These are phyloP conservation scores for Phytophthora idaei DNA, from an alignment of 352 stramenopile species.

Conservation along the genomic window DNA sequence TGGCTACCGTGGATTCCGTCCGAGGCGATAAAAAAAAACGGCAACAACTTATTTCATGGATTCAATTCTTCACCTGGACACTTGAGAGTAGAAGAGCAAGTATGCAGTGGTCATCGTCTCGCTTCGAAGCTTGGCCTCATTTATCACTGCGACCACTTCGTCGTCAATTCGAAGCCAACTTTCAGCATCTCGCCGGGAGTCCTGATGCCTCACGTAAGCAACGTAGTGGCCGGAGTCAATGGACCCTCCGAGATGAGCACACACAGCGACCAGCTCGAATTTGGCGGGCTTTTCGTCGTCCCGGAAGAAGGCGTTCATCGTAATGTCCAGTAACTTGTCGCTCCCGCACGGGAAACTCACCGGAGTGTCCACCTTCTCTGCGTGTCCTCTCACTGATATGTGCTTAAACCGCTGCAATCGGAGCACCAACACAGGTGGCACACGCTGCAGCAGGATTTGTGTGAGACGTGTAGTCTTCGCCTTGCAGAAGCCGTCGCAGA, in stretches of 20 bases:
- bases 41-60: background rate
- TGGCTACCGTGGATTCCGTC: too few species aligned
- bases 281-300: slow-evolving; percentile 43
- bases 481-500: slow-evolving; percentile 69
- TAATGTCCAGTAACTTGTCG: slow-evolving; percentile 59
- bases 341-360: slow-evolving; percentile 66
- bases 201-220: slow-evolving; percentile 49
- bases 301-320: slow-evolving; percentile 67
- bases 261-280: slow-evolving; percentile 73
- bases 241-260: slow-evolving; percentile 66
- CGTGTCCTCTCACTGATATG: slow-evolving; percentile 27
- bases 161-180: slow-evolving; percentile 79
- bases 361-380: slow-evolving; percentile 58
- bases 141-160: slow-evolving; percentile 56
- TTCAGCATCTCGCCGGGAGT: slow-evolving; percentile 5
- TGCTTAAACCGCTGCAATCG: slow-evolving; percentile 80
- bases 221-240: slow-evolving; percentile 82
- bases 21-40: too few species aligned
- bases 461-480: slow-evolving; percentile 71
- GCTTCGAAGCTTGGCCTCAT: slow-evolving; percentile 43
- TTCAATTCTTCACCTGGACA: slow-evolving; percentile 21
- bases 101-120: slow-evolving; percentile 74
- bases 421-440: slow-evolving; percentile 59
- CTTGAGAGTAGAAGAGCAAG: slow-evolving; percentile 72
- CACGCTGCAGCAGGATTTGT: slow-evolving; percentile 72